These are phyloP conservation scores for Hansenula lynferdii DNA, from an alignment of 1,139 yeast genomes.

Conservation along the genomic window DNA sequence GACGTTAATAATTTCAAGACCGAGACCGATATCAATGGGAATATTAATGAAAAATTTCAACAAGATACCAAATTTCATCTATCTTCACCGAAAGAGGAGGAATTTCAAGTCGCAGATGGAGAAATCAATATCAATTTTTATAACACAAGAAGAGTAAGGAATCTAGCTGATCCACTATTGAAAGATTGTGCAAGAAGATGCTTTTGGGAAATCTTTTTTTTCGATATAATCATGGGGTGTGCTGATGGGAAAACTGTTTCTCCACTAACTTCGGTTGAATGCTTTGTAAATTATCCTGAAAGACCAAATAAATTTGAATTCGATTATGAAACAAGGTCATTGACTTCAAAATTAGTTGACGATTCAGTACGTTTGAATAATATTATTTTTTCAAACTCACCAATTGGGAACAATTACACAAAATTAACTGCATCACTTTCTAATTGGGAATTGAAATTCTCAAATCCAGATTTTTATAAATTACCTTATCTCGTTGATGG, in stretches of 20 bases:
- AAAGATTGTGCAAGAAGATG: constrained; percentile 37
- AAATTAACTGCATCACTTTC: constrained; percentile 40
- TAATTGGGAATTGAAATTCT: constrained; percentile 42
- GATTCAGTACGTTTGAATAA: constrained; percentile 42
- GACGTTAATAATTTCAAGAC: constrained; percentile 23
- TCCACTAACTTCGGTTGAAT: constrained; percentile 28
- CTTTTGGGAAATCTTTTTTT: constrained; percentile 44
- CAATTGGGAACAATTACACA: constrained; percentile 30
- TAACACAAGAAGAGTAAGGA: constrained; percentile 23
- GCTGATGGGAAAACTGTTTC: constrained; percentile 45
- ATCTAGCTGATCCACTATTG: constrained; percentile 20
- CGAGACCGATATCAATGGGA: constrained; percentile 21
- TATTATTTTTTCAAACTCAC: constrained; percentile 34
- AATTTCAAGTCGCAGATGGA: constrained; percentile 5
- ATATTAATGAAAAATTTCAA: not conserved
- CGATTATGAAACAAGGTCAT: constrained; percentile 44
- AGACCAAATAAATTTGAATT: constrained; percentile 30
- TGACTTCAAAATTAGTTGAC: constrained; percentile 42
- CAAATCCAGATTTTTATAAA: constrained; percentile 37
- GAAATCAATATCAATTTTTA: constrained; percentile 22
- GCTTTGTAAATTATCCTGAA: constrained; percentile 33
- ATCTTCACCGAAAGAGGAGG: constrained; percentile 12
- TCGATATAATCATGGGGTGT: constrained; percentile 46
- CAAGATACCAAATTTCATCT: not conserved
- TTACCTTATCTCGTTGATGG: constrained; percentile 38